A percentile compares a stretch with the other conserved stretches of the same genome.
Conservation (phyloP, 2,329 filamentous ascomycete genomes). For the Sclerotinia nivalis region DNA sequence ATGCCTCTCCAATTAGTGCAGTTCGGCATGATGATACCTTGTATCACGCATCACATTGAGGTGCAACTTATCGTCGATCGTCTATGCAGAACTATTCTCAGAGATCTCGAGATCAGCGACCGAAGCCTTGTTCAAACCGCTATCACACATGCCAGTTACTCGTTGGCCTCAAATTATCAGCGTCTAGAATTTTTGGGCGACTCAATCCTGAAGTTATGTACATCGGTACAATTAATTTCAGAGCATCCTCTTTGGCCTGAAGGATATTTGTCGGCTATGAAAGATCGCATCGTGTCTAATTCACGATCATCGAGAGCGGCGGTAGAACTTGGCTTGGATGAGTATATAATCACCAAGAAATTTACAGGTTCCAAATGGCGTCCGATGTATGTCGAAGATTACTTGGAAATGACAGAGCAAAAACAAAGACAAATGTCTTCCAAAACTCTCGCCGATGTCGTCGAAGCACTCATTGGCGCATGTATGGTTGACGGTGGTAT, state of each 20-base stretch:
- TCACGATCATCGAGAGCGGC: slow-evolving; percentile 67
- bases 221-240: slow-evolving; percentile 63
- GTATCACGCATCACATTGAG: slow-evolving; percentile 70
- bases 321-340: slow-evolving; percentile 63
- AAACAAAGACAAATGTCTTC: slow-evolving; percentile 55
- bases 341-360: slow-evolving; percentile 66
- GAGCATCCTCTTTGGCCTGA: slow-evolving; percentile 70
- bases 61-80: slow-evolving; percentile 61
- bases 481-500: slow-evolving; percentile 70
- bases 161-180: slow-evolving; percentile 70
- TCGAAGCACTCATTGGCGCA: slow-evolving; percentile 82
- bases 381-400: slow-evolving; percentile 58
- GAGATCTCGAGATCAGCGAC: slow-evolving; percentile 54
- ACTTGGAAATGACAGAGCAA: slow-evolving; percentile 37
- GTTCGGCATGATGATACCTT: slow-evolving; percentile 67
- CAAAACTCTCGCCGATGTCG: slow-evolving; percentile 83
- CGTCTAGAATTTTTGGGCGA: slow-evolving; percentile 87
- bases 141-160: slow-evolving; percentile 65
- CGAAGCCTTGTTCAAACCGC: slow-evolving; percentile 63
- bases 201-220: slow-evolving; percentile 73
- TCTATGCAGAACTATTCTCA: slow-evolving; percentile 58
- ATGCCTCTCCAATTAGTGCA: slow-evolving; percentile 44
- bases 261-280: slow-evolving; percentile 67
- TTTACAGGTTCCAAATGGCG: slow-evolving; percentile 75
- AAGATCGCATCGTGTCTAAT: slow-evolving; percentile 74